Percentiles rank a stretch among this genome's conserved stretches.
phyloP scores from a whole-genome alignment of 257 asterid genomes.

The Misopates orontium region DNA sequence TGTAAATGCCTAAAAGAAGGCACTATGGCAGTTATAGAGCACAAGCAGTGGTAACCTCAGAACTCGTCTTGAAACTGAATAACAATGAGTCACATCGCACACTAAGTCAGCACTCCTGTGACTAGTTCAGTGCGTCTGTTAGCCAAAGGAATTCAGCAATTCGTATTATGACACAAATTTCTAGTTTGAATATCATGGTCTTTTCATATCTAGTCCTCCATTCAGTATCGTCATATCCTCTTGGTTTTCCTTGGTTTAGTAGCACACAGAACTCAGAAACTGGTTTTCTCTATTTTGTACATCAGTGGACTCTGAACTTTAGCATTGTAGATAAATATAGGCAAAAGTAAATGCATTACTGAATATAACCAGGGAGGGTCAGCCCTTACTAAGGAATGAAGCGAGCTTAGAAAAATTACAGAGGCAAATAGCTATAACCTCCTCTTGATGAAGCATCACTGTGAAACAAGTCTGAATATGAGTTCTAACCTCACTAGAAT shows the following conservation, averaged over 20 bases:
- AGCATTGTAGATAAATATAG: neutral
- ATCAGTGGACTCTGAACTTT: constrained; percentile 4
- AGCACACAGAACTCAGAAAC: neutral
- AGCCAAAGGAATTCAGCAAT: neutral
- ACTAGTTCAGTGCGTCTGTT: neutral
- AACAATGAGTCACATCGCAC: neutral
- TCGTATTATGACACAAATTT: neutral
- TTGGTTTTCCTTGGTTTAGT: too few relatives aligned
- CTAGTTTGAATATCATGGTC: constrained; percentile 2
- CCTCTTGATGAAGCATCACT: neutral
- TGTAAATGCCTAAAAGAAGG: neutral
- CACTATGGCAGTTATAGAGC: neutral
- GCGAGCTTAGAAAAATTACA: constrained; percentile 13
- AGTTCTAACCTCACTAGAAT: constrained; percentile 68
- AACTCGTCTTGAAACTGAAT: constrained; percentile 7
- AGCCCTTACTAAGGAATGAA: neutral
- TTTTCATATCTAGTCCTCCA: neutral
- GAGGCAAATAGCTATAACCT: constrained; percentile 5
- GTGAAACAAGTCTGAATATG: constrained; percentile 25
- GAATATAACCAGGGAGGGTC: neutral
- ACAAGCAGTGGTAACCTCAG: neutral
- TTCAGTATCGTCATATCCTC: neutral
- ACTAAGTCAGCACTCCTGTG: neutral
- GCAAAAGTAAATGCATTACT: neutral
- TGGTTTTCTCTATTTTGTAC: constrained; percentile 13